phyloP scores from a whole-genome alignment of 768 basidiomycete genomes.

The Lenzites betulinus region DNA sequence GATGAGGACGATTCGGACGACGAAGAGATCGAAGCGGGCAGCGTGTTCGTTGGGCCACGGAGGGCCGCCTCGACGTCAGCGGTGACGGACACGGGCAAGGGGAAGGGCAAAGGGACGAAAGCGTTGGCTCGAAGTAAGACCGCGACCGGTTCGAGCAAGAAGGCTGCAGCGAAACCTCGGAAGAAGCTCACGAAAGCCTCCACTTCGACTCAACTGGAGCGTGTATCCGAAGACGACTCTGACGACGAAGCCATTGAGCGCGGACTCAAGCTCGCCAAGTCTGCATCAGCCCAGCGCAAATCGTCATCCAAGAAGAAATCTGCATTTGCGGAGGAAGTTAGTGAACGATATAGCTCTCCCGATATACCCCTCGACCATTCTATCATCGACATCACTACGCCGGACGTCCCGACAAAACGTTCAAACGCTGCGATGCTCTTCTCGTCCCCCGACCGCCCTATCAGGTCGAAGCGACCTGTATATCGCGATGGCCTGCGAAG shows the following conservation, averaged over 20 bases:
- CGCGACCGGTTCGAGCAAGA: conserved; percentile 1
- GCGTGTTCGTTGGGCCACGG: conserved; percentile 41
- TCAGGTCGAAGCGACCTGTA: conserved; percentile 1
- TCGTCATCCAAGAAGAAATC: neutral
- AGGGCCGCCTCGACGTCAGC: conserved; percentile 54
- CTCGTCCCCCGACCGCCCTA: conserved; percentile 6
- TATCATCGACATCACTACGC: conserved; percentile 37
- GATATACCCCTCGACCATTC: conserved; percentile 24
- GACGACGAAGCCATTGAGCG: conserved; percentile 58
- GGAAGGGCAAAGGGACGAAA: conserved; percentile 33
- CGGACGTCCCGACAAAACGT: conserved; percentile 23
- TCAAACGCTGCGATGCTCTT: conserved; percentile 3
- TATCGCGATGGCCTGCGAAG: neutral
- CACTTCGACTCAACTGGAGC: conserved; percentile 45
- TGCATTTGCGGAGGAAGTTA: neutral
- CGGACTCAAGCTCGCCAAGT: conserved; percentile 33
- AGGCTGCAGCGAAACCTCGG: conserved; percentile 22
- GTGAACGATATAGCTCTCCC: conserved; percentile 27
- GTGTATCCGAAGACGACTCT: conserved; percentile 51
- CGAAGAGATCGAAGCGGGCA: conserved; percentile 61
- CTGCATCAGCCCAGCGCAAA: conserved; percentile 8
- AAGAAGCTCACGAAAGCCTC: neutral
- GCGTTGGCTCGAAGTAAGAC: conserved; percentile 24
- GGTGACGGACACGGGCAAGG: conserved; percentile 30
- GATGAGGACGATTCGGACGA: conserved; percentile 71